Evolutionary conservation across 257 asterid genomes (phyloP).

Genomic region (Ilex asprella): DNA sequence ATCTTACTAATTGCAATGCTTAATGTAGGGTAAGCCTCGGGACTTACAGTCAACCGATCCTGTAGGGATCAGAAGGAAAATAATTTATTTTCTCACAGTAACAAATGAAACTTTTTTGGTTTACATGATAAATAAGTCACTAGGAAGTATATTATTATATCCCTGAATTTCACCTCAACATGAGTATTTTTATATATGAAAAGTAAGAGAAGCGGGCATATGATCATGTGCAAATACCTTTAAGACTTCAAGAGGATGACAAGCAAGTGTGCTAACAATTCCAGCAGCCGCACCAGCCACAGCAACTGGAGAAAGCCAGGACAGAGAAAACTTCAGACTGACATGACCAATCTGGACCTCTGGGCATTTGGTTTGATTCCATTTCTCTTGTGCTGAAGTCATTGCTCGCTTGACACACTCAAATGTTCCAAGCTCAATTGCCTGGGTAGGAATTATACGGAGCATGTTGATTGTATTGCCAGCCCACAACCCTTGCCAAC

Average conservation of each 20-base stretch:
- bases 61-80: slow-evolving; percentile 23
- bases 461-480: slow-evolving; percentile 89
- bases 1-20: slow-evolving; percentile 62
- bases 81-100: background rate
- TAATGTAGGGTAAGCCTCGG: slow-evolving; percentile 69
- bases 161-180: too few species aligned
- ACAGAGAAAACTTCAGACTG: slow-evolving; percentile 42
- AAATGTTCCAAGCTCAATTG: slow-evolving; percentile 90
- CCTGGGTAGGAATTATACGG: slow-evolving; percentile 90
- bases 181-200: too few species aligned
- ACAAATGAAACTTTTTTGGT: too few species aligned
- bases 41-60: slow-evolving; percentile 91
- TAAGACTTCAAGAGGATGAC: slow-evolving; percentile 94
- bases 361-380: slow-evolving; percentile 41
- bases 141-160: too few species aligned
- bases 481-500: slow-evolving; percentile 97
- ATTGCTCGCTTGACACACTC: slow-evolving; percentile 84
- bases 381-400: slow-evolving; percentile 62
- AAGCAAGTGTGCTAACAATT: slow-evolving; percentile 75
- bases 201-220: background rate
- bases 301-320: slow-evolving; percentile 89
- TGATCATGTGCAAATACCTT: slow-evolving; percentile 41
- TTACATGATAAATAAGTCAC: too few species aligned
- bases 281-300: slow-evolving; percentile 99
- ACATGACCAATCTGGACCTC: slow-evolving; percentile 47